phyloP scores from a whole-genome alignment of 768 basidiomycete species.

The Rhodotorula paludigena region DNA sequence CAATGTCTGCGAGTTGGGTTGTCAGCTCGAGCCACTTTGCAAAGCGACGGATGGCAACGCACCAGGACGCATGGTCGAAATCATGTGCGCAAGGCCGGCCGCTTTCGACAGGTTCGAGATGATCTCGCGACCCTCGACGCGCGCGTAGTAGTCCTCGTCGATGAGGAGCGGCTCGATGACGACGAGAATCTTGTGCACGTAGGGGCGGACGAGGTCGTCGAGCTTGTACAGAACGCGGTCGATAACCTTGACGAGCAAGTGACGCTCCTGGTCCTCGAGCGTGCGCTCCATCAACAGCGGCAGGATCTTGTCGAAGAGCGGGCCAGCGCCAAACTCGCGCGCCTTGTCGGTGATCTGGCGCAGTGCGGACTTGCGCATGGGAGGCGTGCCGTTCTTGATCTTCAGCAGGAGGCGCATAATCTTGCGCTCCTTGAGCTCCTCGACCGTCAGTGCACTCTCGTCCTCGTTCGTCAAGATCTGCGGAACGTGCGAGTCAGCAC shows the following conservation, averaged over 20 bases:
- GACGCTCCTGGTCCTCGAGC: constrained; percentile 90
- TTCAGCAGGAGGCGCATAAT: constrained; percentile 97
- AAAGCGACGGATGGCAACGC: not conserved
- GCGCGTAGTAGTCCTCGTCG: constrained; percentile 72
- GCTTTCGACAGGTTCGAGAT: constrained; percentile 98
- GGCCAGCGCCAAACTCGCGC: constrained; percentile 95
- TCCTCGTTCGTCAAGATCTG: constrained; percentile 52
- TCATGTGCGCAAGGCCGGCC: constrained; percentile 98
- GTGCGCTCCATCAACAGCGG: constrained; percentile 95
- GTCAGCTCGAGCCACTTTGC: not conserved
- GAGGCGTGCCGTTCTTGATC: constrained; percentile 99
- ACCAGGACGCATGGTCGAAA: constrained; percentile 93
- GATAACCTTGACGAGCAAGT: constrained; percentile 96
- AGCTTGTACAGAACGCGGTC: constrained; percentile 98
- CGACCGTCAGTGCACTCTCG: constrained; percentile 83
- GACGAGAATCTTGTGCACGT: constrained; percentile 98
- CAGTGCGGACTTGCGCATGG: constrained; percentile 93
- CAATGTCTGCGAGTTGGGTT: constrained; percentile 62
- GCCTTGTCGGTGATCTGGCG: constrained; percentile 99
- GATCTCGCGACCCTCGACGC: constrained; percentile 87
- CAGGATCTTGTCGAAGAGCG: constrained; percentile 96
- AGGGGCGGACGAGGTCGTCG: constrained; percentile 95
- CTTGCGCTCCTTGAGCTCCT: constrained; percentile 99
- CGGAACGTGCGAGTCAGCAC: not conserved
- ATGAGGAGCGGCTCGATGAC: constrained; percentile 98